Evolutionary conservation across 208 protist species (phyloP).

Genomic region (Leishmania martiniquensis): DNA sequence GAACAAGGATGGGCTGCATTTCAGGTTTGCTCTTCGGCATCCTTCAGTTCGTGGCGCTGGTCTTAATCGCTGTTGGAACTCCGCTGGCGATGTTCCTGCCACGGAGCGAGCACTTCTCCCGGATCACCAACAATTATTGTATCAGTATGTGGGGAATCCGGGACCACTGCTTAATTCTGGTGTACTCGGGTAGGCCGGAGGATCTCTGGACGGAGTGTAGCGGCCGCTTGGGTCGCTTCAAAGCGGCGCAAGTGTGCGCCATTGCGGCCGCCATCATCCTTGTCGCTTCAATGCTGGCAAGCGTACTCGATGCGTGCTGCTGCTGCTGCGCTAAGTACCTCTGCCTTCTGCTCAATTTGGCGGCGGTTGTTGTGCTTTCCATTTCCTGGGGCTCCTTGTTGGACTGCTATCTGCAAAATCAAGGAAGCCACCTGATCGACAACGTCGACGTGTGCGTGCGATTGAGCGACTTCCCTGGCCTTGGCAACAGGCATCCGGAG

Average conservation of each 20-base stretch:
- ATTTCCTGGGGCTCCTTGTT: conserved; percentile 53
- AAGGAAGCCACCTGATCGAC: background rate
- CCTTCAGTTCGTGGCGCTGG: conserved; percentile 34
- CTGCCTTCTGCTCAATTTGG: conserved; percentile 35
- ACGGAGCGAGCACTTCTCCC: conserved; percentile 2
- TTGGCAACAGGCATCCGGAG: conserved; percentile 11
- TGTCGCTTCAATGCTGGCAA: conserved; percentile 14
- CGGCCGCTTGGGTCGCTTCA: conserved; percentile 35
- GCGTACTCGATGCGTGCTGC: conserved; percentile 38
- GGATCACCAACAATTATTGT: conserved; percentile 27
- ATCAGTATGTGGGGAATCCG: conserved; percentile 59
- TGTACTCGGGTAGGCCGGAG: conserved; percentile 17
- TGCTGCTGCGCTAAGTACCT: conserved; percentile 37
- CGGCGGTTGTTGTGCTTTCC: conserved; percentile 13
- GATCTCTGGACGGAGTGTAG: conserved; percentile 34
- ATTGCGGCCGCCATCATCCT: conserved; percentile 35
- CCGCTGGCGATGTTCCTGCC: conserved; percentile 31
- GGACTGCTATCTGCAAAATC: conserved; percentile 29
- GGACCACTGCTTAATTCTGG: conserved; percentile 30
- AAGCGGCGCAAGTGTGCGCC: conserved; percentile 37
- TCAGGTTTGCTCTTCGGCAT: conserved; percentile 28
- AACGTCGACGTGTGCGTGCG: conserved; percentile 18
- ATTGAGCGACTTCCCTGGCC: conserved; percentile 27
- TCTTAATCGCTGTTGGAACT: conserved; percentile 24
- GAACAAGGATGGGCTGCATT: conserved; percentile 36